Evolutionary conservation across 345 rosid genomes (phyloP).

Genomic region (Hevea brasiliensis): DNA sequence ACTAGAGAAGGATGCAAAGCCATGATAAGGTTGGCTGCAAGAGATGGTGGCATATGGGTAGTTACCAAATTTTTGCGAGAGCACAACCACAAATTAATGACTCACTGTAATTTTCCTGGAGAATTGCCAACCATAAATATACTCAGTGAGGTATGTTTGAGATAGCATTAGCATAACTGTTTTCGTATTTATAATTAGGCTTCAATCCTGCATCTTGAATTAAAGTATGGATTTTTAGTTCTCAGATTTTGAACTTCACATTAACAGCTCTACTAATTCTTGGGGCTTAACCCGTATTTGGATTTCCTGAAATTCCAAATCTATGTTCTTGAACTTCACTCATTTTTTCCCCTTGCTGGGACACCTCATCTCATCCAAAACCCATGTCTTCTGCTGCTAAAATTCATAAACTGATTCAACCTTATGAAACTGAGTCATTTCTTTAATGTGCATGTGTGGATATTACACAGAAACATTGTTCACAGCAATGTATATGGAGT

Average conservation of each 20-base stretch:
- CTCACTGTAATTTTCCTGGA: constrained; percentile 32
- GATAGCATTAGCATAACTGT: neutral
- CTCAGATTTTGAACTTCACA: neutral
- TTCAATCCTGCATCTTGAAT: neutral
- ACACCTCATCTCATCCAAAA: neutral
- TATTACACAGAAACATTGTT: no score
- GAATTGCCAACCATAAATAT: constrained; percentile 37
- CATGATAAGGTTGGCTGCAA: constrained; percentile 47
- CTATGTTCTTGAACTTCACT: constrained; percentile 6
- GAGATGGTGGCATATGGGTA: constrained; percentile 41
- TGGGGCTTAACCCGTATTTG: neutral
- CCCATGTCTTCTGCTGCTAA: neutral
- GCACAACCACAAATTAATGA: constrained; percentile 44
- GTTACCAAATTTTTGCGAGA: constrained; percentile 41
- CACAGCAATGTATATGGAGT: neutral
- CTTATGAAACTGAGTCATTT: neutral
- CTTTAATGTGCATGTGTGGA: neutral
- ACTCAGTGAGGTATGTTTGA: constrained; percentile 39
- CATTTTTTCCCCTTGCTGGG: neutral
- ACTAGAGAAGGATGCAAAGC: constrained; percentile 53
- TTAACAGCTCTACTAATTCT: neutral
- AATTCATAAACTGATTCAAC: neutral
- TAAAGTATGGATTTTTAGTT: neutral
- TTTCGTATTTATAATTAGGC: neutral
- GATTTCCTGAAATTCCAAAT: neutral